Conservation (phyloP, 306 rosid genomes). For the Rosa lucieae region DNA sequence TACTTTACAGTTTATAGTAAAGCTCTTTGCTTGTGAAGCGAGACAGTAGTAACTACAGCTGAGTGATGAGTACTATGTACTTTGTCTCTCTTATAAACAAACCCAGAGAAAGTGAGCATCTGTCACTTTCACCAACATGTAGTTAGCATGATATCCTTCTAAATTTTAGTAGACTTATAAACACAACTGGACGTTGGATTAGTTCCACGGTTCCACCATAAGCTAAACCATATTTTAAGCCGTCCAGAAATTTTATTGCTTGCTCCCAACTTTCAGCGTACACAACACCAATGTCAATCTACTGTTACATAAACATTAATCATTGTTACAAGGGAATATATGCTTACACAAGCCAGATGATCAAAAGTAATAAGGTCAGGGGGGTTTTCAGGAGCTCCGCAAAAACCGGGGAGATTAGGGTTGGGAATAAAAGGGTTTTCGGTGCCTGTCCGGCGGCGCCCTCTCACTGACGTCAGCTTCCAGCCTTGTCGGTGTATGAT, state of each 20-base stretch:
- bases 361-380: no score
- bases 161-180: not conserved
- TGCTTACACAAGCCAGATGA: not conserved
- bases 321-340: not conserved
- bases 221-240: not conserved
- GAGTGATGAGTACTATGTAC: slow-evolving; percentile 1
- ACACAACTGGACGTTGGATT: not conserved
- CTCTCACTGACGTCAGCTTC: no score
- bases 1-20: not conserved
- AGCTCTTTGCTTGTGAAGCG: slow-evolving; percentile 11
- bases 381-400: no score
- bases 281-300: not conserved
- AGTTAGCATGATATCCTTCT: not conserved
- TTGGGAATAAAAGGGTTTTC: no score
- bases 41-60: not conserved
- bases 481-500: no score
- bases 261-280: not conserved
- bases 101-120: not conserved
- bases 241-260: not conserved
- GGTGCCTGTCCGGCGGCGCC: no score
- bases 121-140: not conserved
- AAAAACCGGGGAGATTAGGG: no score
- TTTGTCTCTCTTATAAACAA: not conserved
- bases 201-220: not conserved
- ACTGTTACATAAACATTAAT: not conserved